Base-by-base conservation (phyloP, 2,329 filamentous ascomycete species). In the Cordyceps fumosorosea region DNA sequence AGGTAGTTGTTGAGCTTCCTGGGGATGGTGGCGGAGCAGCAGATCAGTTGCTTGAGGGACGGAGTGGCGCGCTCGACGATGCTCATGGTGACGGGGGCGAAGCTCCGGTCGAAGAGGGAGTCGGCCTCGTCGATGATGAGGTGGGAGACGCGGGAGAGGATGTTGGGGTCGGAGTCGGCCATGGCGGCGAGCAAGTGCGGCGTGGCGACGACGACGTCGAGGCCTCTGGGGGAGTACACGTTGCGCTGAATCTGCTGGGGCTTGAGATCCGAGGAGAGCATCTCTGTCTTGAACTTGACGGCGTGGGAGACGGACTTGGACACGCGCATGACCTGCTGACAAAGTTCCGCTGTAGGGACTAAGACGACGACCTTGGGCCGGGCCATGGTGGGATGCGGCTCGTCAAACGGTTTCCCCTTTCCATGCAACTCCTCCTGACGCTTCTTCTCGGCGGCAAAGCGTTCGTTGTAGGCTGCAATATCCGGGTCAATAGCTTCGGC, bases 11-110 rank as follows among this genome's bases (percentile, higher is more conserved):
- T 95, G 20, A 99, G 84, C 67, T 90, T 90, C 66, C 89, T 86
- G 2, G 96, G 95, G 65, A 99, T 98, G 5, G 95, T 99, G 57
- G 95, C 95, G 3, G 93, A 98, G 79, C 95, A 99, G 66, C 98
- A 85, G 53, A 99, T 82, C 26, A 99, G 81, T 72, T 96, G 90
- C 70, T 91, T 85, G 53, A 98, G 77, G 0, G 91, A 95, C 0
- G 93, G 91, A 7, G 86, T 83, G 1, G 89, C 85, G 63, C 89
- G 89, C 70, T 96, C 90, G 66, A 99, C 83, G 67, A 99, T 90
- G 61, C 85, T 83, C 12, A 85, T 89, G 0, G 95, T 98, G 26
- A 89, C 87, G 1, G 91, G 88, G 4, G 89, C 84, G 78, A 99
- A 99, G 63, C 91, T 96, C 63, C 92, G 89, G 76, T 99, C 96